Conservation (phyloP, 495 filamentous ascomycete genomes). For the Lentithecium fluviatile region DNA sequence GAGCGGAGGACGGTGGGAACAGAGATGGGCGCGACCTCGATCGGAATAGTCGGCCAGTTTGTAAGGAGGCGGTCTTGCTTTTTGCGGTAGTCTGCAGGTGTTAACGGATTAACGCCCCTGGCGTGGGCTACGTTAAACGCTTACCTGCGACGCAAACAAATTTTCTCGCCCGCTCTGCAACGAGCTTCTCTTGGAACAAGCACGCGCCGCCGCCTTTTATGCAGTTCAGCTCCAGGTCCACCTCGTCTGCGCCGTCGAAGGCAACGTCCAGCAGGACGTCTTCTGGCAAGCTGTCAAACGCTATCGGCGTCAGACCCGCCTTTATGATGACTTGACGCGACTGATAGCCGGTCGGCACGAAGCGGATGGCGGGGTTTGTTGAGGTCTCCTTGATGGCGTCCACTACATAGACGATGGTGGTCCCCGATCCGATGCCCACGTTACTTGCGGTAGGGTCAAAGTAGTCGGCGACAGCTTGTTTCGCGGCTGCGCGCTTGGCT, state of each 20-base stretch:
- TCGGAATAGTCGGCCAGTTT: slow-evolving; percentile 79
- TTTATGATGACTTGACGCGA: slow-evolving; percentile 76
- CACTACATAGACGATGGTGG: slow-evolving; percentile 92
- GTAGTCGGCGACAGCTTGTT: slow-evolving; percentile 79
- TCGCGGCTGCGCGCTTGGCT: slow-evolving; percentile 82
- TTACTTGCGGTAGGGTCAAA: slow-evolving; percentile 68
- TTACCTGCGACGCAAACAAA: slow-evolving; percentile 91
- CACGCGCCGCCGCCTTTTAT: slow-evolving; percentile 98
- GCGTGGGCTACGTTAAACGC: slow-evolving; percentile 17
- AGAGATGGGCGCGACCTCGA: slow-evolving; percentile 87
- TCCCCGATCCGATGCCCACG: slow-evolving; percentile 91
- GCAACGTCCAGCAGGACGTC: slow-evolving; percentile 69
- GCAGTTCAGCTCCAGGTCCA: slow-evolving; percentile 90
- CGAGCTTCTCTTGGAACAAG: slow-evolving; percentile 96
- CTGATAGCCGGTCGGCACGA: slow-evolving; percentile 90
- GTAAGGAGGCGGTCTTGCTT: slow-evolving; percentile 73
- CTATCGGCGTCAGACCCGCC: slow-evolving; percentile 72
- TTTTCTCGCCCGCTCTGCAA: slow-evolving; percentile 77
- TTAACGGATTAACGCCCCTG: neutral
- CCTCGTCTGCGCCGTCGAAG: slow-evolving; percentile 96
- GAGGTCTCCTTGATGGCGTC: slow-evolving; percentile 74
- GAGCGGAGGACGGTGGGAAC: slow-evolving; percentile 66
- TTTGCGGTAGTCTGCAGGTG: slow-evolving; percentile 73
- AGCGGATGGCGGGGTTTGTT: slow-evolving; percentile 48
- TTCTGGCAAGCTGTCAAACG: slow-evolving; percentile 68